phyloP scores from a whole-genome alignment of 148 eudicot genomes.

The Talinum fruticosum region DNA sequence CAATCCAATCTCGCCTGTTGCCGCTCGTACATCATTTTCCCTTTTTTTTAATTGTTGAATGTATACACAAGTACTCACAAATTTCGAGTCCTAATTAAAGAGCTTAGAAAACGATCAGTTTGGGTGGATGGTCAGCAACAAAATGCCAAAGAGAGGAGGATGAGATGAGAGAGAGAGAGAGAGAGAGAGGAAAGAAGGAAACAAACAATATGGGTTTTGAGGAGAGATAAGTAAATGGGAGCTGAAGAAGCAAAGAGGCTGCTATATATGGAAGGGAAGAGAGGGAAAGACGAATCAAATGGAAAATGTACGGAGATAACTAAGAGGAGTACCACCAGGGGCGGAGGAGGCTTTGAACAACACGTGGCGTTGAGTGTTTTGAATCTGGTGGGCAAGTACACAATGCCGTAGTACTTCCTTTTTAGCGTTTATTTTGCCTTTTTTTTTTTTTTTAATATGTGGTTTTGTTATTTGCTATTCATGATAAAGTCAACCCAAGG shows the following conservation, averaged over 20 bases:
- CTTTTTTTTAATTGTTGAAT: neutral
- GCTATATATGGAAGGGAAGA: slow-evolving; percentile 20
- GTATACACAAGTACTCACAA: no score
- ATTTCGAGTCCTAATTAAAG: neutral
- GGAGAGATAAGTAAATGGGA: neutral
- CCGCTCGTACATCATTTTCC: slow-evolving; percentile 24
- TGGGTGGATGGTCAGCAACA: neutral
- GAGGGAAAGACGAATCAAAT: neutral
- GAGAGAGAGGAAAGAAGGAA: slow-evolving; percentile 6
- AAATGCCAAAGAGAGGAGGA: neutral
- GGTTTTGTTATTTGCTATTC: no score
- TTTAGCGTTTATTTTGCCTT: no score
- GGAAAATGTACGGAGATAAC: slow-evolving; percentile 9
- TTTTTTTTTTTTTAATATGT: no score
- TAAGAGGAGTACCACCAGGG: slow-evolving; percentile 2
- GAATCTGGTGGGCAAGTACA: neutral
- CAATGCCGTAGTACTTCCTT: no score
- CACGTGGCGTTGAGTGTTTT: slow-evolving; percentile 11
- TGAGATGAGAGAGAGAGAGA: neutral
- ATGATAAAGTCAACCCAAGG: no score
- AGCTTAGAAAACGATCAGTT: no score
- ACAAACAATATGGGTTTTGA: neutral
- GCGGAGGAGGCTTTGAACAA: neutral
- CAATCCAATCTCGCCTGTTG: slow-evolving; percentile 21
- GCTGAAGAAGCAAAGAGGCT: neutral